Evolutionary conservation across 768 basidiomycete species (phyloP).

Genomic region (Clavaria fumosa): DNA sequence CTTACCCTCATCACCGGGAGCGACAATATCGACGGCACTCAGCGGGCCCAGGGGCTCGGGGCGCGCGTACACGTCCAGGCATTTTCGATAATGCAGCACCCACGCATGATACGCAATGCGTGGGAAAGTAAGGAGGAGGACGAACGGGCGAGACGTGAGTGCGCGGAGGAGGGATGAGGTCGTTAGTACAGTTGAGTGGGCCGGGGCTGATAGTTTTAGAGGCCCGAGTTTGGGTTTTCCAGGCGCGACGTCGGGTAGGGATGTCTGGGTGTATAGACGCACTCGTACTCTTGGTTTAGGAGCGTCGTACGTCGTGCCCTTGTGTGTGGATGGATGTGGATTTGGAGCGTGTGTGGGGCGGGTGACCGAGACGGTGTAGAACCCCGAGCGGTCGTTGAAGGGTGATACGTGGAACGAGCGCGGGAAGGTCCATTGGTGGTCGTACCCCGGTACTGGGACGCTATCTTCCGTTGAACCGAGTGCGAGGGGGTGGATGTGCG

Average conservation of each 20-base stretch:
- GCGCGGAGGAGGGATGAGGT: constrained; percentile 22
- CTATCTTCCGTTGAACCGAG: constrained; percentile 30
- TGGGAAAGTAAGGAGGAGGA: constrained; percentile 36
- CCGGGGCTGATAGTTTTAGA: constrained; percentile 39
- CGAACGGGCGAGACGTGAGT: constrained; percentile 32
- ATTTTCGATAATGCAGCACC: constrained; percentile 43
- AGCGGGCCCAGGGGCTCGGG: too few species aligned
- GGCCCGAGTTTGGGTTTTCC: constrained; percentile 16
- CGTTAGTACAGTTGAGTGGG: constrained; percentile 24
- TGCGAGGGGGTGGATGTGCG: constrained; percentile 42
- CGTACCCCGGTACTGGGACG: constrained; percentile 25
- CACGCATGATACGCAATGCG: constrained; percentile 51
- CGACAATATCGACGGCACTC: not conserved
- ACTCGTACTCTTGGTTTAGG: constrained; percentile 27
- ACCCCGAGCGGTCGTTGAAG: constrained; percentile 57
- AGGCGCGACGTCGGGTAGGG: constrained; percentile 6
- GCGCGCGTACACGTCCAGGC: constrained; percentile 38
- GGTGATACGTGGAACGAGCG: constrained; percentile 66
- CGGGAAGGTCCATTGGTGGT: constrained; percentile 47
- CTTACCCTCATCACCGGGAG: not conserved
- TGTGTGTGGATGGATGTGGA: constrained; percentile 12
- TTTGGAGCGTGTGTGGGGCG: constrained; percentile 19
- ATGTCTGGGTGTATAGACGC: constrained; percentile 20
- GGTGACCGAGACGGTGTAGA: constrained; percentile 41
- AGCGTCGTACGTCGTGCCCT: not conserved